A percentile compares a stretch with the other conserved stretches of the same genome.
phyloP scores from a whole-genome alignment of 495 filamentous ascomycete genomes.

The Sabuloglossum arenarium region DNA sequence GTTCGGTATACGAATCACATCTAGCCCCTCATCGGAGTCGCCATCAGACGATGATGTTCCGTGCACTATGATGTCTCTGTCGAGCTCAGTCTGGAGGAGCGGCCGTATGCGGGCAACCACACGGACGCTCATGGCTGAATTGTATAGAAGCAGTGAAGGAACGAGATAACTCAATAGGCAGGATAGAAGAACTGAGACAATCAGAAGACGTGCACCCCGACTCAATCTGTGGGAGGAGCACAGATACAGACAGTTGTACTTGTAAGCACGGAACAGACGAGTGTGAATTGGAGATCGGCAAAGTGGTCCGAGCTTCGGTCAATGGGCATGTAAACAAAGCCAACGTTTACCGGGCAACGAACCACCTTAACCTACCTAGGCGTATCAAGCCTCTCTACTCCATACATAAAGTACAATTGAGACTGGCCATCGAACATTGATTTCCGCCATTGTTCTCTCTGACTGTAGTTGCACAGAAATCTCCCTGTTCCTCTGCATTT shows the following conservation, averaged over 20 bases:
- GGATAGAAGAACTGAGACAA: too few species aligned
- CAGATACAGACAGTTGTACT: too few species aligned
- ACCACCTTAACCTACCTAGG: too few species aligned
- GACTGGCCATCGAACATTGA: neutral
- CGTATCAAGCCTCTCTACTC: too few species aligned
- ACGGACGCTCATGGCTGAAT: conserved; percentile 40
- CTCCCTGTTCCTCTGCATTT: too few species aligned
- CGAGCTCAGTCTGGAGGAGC: conserved; percentile 59
- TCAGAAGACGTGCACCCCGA: too few species aligned
- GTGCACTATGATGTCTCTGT: conserved; percentile 65
- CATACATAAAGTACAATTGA: too few species aligned
- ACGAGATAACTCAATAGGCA: too few species aligned
- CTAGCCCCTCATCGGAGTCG: conserved; percentile 32
- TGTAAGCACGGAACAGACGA: too few species aligned
- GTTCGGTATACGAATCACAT: conserved; percentile 74
- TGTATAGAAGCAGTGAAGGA: neutral
- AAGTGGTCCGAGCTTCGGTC: neutral
- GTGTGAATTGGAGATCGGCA: too few species aligned
- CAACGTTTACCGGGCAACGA: neutral
- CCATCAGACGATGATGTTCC: conserved; percentile 18
- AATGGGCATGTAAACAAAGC: neutral
- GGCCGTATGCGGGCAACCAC: conserved; percentile 83
- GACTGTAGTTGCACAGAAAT: too few species aligned
- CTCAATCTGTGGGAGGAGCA: neutral
- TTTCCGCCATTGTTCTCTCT: too few species aligned